phyloP scores from a whole-genome alignment of 1,139 yeast species.

The Kurtzmaniella quercitrusa region DNA sequence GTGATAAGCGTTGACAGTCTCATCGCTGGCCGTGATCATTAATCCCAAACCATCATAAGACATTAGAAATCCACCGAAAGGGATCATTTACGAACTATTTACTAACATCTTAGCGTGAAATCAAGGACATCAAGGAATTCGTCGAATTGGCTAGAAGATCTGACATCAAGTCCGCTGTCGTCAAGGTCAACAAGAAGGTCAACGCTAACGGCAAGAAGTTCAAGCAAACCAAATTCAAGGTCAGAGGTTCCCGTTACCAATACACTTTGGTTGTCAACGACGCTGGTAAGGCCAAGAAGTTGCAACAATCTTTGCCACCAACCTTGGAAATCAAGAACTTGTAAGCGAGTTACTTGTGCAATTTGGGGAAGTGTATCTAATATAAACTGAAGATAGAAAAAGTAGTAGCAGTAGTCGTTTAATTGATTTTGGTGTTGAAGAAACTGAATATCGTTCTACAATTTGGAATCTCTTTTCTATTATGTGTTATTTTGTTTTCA shows the following conservation, averaged over 20 bases:
- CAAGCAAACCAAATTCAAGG: slow-evolving; percentile 98
- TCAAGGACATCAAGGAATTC: slow-evolving; percentile 96
- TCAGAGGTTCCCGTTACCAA: slow-evolving; percentile 91
- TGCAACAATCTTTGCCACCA: slow-evolving; percentile 98
- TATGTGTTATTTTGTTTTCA: neutral
- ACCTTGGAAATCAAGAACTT: slow-evolving; percentile 73
- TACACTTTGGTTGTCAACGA: slow-evolving; percentile 97
- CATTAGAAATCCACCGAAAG: too few species aligned
- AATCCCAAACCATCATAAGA: too few species aligned
- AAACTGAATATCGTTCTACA: too few species aligned
- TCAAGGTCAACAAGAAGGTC: slow-evolving; percentile 84
- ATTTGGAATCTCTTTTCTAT: neutral
- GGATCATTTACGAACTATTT: too few species aligned
- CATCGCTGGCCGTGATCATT: too few species aligned
- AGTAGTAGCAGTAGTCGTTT: neutral
- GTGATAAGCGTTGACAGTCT: too few species aligned
- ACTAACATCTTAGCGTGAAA: slow-evolving; percentile 48
- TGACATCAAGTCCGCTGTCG: slow-evolving; percentile 90
- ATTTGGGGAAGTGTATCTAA: slow-evolving; percentile 1
- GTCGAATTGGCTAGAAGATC: slow-evolving; percentile 97
- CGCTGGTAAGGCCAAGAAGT: slow-evolving; percentile 96
- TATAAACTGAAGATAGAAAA: slow-evolving; percentile 1
- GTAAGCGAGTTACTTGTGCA: slow-evolving; percentile 28
- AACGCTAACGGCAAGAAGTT: slow-evolving; percentile 80
- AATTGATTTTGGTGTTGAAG: too few species aligned